phyloP scores from a whole-genome alignment of 2,329 filamentous ascomycete species.

The Ceratocystis colombiana region DNA sequence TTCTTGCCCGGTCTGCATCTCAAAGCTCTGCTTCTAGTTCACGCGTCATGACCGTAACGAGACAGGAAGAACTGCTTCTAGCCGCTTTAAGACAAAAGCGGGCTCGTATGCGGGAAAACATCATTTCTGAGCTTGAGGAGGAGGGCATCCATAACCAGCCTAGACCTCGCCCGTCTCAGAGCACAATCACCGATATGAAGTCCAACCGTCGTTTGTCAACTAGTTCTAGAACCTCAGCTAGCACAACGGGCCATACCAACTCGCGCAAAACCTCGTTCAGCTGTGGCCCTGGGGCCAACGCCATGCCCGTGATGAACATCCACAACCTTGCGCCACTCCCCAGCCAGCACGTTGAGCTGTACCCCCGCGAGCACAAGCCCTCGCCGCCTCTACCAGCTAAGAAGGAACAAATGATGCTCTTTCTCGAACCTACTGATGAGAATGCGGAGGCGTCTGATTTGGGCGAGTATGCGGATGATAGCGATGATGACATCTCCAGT shows the following conservation, averaged over 20 bases:
- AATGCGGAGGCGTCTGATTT: constrained; percentile 21
- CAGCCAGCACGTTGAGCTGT: background rate
- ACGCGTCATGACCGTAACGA: constrained; percentile 48
- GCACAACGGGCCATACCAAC: constrained; percentile 20
- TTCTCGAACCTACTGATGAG: constrained; percentile 23
- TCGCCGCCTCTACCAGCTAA: constrained; percentile 20
- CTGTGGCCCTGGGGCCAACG: background rate
- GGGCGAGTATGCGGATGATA: constrained; percentile 25
- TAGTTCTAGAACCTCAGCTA: constrained; percentile 16
- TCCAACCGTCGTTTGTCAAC: constrained; percentile 16
- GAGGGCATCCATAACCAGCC: constrained; percentile 17
- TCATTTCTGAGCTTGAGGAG: constrained; percentile 38
- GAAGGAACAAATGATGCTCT: constrained; percentile 24
- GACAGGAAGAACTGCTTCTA: constrained; percentile 49
- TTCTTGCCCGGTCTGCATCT: constrained; percentile 36
- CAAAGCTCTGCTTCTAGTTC: constrained; percentile 34
- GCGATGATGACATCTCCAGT: constrained; percentile 28
- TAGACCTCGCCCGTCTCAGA: constrained; percentile 10
- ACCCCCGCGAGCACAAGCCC: constrained; percentile 26
- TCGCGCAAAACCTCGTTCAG: constrained; percentile 22
- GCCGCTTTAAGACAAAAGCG: constrained; percentile 48
- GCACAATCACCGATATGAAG: constrained; percentile 1
- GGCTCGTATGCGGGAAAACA: constrained; percentile 44
- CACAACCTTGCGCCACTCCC: background rate
- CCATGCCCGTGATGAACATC: background rate